phyloP scores from a whole-genome alignment of 257 asterid species.

The Solanum ossicruentum region DNA sequence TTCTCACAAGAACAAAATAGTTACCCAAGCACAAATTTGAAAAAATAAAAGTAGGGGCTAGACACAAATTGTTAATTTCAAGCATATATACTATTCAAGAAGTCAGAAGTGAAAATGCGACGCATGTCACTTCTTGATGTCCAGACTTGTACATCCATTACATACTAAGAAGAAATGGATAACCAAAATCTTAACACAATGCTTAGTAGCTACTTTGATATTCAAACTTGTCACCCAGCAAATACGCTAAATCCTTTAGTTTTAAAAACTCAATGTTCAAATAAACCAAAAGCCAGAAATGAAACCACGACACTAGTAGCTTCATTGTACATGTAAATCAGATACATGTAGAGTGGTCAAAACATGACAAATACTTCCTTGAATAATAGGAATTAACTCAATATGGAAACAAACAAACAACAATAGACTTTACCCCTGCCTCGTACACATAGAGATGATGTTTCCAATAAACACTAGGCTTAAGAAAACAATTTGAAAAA shows the following conservation, averaged over 20 bases:
- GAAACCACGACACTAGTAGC: background rate
- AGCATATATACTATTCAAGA: background rate
- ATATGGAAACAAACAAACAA: background rate
- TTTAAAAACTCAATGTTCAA: background rate
- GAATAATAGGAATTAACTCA: background rate
- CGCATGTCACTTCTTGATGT: background rate
- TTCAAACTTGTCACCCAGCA: too few relatives aligned
- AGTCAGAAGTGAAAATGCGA: background rate
- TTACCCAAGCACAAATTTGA: background rate
- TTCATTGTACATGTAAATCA: background rate
- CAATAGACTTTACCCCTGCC: too few relatives aligned
- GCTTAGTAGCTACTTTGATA: background rate
- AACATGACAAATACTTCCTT: background rate
- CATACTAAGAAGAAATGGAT: background rate
- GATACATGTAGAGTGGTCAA: background rate
- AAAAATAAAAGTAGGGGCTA: background rate
- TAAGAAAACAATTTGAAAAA: background rate
- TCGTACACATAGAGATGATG: background rate
- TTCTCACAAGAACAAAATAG: background rate
- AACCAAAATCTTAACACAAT: background rate
- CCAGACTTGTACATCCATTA: background rate
- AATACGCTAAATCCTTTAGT: background rate
- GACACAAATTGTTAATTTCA: background rate
- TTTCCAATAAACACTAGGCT: background rate
- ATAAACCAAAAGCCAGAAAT: background rate